phyloP scores from a whole-genome alignment of 129 eudicot species.

The Helichrysum umbraculigerum region DNA sequence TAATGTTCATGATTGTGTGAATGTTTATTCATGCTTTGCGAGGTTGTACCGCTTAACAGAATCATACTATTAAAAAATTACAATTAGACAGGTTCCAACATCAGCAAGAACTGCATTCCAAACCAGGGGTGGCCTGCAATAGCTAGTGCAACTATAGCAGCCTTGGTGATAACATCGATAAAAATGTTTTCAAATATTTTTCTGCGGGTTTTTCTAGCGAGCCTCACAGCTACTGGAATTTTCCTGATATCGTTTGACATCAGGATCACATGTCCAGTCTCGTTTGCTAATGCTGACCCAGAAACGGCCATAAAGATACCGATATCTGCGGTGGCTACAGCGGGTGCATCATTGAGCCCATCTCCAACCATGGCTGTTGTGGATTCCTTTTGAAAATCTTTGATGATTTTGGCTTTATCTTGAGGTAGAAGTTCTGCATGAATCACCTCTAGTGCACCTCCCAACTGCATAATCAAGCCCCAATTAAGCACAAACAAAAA shows the following conservation, averaged over 20 bases:
- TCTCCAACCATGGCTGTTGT: constrained; percentile 92
- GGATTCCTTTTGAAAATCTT: constrained; percentile 51
- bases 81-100: constrained; percentile 84
- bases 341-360: constrained; percentile 89
- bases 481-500: constrained; percentile 1
- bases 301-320: constrained; percentile 97
- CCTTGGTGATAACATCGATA: constrained; percentile 58
- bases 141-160: constrained; percentile 64
- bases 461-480: constrained; percentile 50
- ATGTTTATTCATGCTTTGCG: constrained; percentile 1
- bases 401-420: constrained; percentile 68
- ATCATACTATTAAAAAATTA: constrained; percentile 88
- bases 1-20: constrained; percentile 30
- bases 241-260: constrained; percentile 82
- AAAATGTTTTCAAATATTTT: constrained; percentile 70
- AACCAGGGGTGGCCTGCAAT: constrained; percentile 73
- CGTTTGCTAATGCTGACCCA: constrained; percentile 90
- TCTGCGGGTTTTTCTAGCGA: constrained; percentile 55
- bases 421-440: constrained; percentile 86
- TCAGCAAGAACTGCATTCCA: constrained; percentile 96
- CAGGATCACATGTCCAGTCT: constrained; percentile 71
- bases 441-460: constrained; percentile 54
- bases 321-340: constrained; percentile 83
- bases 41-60: constrained; percentile 41
- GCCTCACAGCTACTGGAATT: constrained; percentile 57